Evolutionary conservation across 2,329 filamentous ascomycete genomes (phyloP), one percentile per base, ranked within the genome.

Genomic region (Tolypocladium nubicola): DNA sequence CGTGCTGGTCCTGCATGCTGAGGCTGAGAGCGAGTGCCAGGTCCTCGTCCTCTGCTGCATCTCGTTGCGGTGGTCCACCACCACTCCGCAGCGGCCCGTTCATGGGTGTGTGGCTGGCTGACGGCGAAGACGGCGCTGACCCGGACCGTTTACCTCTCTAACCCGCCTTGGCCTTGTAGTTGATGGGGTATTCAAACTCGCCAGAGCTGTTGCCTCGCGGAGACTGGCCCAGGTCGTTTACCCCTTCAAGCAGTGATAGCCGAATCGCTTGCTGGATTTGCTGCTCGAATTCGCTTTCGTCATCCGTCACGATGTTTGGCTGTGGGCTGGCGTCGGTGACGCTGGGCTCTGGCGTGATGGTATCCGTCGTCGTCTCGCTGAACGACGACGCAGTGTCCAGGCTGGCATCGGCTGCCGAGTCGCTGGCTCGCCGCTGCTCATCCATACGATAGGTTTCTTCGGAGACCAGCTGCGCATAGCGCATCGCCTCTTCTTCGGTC

Each of bases 381-480:
- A 70, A 68, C 0, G 73, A 76, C 6, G 76, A 77, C 1, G 70
- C 71, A 4, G 71, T 72, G 53, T 76, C 75, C 45, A 76, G 69
- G 54, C 76, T 71, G 38, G 66, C 71, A 45, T 82, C 79, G 2
- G 75, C 77, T 38, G 76, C 69, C 4, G 80, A 83, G 54, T 79
- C 77, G 60, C 78, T 81, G 37, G 73, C 71, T 7, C 82, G 78
- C 6, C 78, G 78, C 63, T 80, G 77, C 68, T 84, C 79, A 35
- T 86, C 82, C n/a, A 73, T 64, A 41, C 76, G 68, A 58, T 80
- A 84, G 1, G 80, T 71, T 66, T 88, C 84, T 60, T 84, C 77
- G 0, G 84, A 87, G 8, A 88, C 74, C 76, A 88, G 83, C 66
- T 85, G 81, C 0, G 83, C 84, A 63, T 87, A 88, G 39, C 74